Evolutionary conservation across 2,329 filamentous ascomycete species (phyloP).

Genomic region (Exophiala viscosa): DNA sequence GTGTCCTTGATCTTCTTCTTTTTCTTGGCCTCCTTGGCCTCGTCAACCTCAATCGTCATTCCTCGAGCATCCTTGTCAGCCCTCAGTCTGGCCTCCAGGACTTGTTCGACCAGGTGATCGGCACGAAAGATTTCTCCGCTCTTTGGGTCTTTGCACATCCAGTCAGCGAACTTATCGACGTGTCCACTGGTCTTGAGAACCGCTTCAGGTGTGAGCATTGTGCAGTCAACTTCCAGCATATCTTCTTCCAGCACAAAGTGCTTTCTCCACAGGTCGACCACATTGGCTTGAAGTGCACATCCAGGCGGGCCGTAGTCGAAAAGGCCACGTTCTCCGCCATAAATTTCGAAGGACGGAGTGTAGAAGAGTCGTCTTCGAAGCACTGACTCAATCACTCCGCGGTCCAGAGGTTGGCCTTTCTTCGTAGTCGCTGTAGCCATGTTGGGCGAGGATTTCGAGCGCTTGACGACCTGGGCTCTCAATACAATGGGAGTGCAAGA

Average conservation of each 20-base stretch:
- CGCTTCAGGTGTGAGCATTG: constrained; percentile 85
- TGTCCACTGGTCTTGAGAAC: constrained; percentile 95
- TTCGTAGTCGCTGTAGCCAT: constrained; percentile 70
- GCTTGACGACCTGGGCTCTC: constrained; percentile 1
- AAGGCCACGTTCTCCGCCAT: constrained; percentile 80
- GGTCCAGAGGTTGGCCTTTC: constrained; percentile 86
- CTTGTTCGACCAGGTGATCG: constrained; percentile 93
- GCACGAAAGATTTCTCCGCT: constrained; percentile 94
- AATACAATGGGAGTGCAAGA: constrained; percentile 37
- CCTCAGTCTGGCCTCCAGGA: constrained; percentile 81
- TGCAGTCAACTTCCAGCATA: constrained; percentile 94
- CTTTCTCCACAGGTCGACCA: constrained; percentile 85
- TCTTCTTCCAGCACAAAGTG: constrained; percentile 92
- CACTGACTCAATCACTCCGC: constrained; percentile 74
- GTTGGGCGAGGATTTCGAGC: constrained; percentile 30
- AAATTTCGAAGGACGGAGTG: constrained; percentile 93
- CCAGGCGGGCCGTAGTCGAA: constrained; percentile 93
- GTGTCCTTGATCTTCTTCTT: constrained; percentile 78
- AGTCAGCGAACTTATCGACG: constrained; percentile 96
- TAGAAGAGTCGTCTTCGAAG: constrained; percentile 89
- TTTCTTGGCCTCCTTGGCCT: constrained; percentile 80
- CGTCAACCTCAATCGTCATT: constrained; percentile 62
- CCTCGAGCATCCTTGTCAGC: constrained; percentile 91
- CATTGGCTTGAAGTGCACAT: constrained; percentile 79
- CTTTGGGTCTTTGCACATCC: constrained; percentile 99